Conservation (phyloP, 257 asterid genomes). For the Solanum lignicaule region DNA sequence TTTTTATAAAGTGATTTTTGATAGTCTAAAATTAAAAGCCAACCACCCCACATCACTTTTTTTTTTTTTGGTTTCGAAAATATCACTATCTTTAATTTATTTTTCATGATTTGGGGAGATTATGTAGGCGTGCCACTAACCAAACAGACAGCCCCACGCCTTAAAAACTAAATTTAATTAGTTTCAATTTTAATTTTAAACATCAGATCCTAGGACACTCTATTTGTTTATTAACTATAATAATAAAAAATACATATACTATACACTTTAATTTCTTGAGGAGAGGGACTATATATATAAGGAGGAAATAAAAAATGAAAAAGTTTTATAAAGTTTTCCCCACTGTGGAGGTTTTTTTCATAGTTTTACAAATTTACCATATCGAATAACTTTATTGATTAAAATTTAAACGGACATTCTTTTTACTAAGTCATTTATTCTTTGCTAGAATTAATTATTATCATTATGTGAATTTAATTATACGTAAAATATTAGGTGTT, state of each 20-base stretch:
- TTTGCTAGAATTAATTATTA: neutral
- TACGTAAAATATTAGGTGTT: neutral
- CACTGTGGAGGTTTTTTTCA: neutral
- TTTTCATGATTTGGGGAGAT: slow-evolving; percentile 35
- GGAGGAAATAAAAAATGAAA: slow-evolving; percentile 1
- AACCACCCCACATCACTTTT: neutral
- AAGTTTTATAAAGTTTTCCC: neutral
- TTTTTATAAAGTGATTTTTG: slow-evolving; percentile 9
- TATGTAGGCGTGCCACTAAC: slow-evolving; percentile 40
- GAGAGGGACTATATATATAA: neutral
- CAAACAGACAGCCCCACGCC: slow-evolving; percentile 43
- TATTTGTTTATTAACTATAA: neutral
- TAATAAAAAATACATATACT: neutral
- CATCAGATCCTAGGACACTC: slow-evolving; percentile 37
- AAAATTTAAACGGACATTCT: neutral
- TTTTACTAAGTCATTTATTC: neutral
- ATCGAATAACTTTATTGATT: neutral
- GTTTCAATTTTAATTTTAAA: neutral
- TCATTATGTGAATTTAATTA: neutral
- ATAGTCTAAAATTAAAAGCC: slow-evolving; percentile 6
- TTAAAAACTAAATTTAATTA: slow-evolving; percentile 2
- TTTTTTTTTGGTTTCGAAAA: neutral
- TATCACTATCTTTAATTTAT: neutral
- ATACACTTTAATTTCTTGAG: neutral
- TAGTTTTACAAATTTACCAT: neutral